Evolutionary conservation across 192 early-diverging fungal genomes (phyloP).

Genomic region (Coemansia sp.): DNA sequence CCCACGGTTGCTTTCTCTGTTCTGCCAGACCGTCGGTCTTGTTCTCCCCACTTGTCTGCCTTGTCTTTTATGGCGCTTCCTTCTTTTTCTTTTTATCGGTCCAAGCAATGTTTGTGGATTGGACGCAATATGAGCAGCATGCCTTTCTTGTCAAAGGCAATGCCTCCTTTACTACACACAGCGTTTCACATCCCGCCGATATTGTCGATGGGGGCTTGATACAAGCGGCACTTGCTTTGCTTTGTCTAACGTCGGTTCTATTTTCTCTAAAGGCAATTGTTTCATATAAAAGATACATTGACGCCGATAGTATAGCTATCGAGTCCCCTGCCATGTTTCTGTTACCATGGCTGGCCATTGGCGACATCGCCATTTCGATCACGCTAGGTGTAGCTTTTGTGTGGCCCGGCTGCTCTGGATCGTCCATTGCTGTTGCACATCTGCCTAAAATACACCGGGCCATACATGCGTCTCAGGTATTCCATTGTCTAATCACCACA

Average conservation of each 20-base stretch:
- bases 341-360: slow-evolving; percentile 27
- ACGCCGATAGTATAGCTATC: slow-evolving; percentile 17
- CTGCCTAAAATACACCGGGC: slow-evolving; percentile 11
- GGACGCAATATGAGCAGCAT: not conserved
- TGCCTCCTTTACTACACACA: not conserved
- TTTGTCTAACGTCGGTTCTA: slow-evolving; percentile 17
- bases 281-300: slow-evolving; percentile 23
- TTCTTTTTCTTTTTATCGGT: not conserved
- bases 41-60: not conserved
- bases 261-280: slow-evolving; percentile 12
- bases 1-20: too few species aligned
- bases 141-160: not conserved
- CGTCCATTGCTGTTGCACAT: not conserved
- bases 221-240: slow-evolving; percentile 5
- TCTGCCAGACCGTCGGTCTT: too few species aligned
- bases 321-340: slow-evolving; percentile 37
- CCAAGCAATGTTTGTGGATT: not conserved
- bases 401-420: not conserved
- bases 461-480: slow-evolving; percentile 27
- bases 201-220: slow-evolving; percentile 3
- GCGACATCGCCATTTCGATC: slow-evolving; percentile 14
- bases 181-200: not conserved
- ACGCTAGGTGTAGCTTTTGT: not conserved
- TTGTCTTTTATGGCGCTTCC: not conserved
- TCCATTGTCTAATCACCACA: slow-evolving; percentile 18